Percentiles rank a stretch among this genome's conserved stretches.
These are phyloP conservation scores for Hanseniaspora guilliermondii DNA, from an alignment of 805 yeast species.

Conservation along the genomic window DNA sequence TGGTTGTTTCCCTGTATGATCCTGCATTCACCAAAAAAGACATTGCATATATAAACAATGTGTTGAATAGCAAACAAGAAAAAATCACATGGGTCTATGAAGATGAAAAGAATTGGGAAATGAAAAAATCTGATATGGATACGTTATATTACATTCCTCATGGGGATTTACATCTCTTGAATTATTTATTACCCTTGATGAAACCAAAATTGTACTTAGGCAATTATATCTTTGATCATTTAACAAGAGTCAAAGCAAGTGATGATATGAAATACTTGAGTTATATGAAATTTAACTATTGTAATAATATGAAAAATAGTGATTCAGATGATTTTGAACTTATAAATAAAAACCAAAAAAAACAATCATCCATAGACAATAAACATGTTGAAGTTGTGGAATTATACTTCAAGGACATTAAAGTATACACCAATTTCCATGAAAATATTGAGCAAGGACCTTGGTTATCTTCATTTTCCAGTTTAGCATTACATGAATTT, in stretches of 20 bases:
- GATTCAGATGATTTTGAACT: constrained; percentile 4
- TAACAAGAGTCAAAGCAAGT: not conserved
- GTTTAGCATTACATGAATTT: constrained; percentile 35
- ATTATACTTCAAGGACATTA: constrained; percentile 26
- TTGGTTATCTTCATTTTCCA: constrained; percentile 45
- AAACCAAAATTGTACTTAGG: constrained; percentile 10
- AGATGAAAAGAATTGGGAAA: constrained; percentile 20
- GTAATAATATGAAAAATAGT: not conserved
- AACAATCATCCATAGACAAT: constrained; percentile 21
- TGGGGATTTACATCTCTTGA: constrained; percentile 49
- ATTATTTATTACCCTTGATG: constrained; percentile 22
- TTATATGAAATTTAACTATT: not conserved
- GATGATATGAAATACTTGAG: not conserved
- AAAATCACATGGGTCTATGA: constrained; percentile 21
- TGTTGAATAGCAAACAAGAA: constrained; percentile 15
- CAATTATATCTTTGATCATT: constrained; percentile 10
- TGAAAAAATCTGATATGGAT: constrained; percentile 11
- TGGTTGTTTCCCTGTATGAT: constrained; percentile 42
- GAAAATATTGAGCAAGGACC: constrained; percentile 25
- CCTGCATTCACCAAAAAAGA: constrained; percentile 49
- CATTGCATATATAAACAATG: constrained; percentile 22
- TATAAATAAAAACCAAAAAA: constrained; percentile 14
- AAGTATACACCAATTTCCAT: constrained; percentile 18
- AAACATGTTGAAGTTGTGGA: constrained; percentile 26
- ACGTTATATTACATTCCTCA: constrained; percentile 59